Conservation (phyloP, 768 basidiomycete genomes). For the Russula virescens region DNA sequence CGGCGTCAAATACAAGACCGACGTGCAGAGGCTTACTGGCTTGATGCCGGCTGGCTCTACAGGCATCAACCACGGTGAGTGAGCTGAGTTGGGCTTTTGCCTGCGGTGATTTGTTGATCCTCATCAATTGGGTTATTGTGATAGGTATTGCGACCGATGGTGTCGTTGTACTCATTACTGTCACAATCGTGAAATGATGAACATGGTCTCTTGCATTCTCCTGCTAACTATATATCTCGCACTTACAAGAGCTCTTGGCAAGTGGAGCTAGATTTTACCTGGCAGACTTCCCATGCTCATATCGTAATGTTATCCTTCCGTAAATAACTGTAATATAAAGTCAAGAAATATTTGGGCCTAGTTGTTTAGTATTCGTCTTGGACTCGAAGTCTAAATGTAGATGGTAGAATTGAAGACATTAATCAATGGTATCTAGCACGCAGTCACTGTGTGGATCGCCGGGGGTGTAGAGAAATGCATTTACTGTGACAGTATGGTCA, state of each 20-base stretch:
- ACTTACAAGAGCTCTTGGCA: constrained; percentile 32
- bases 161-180: constrained; percentile 16
- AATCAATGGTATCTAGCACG: too few relatives aligned
- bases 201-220: background rate
- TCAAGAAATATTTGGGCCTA: too few relatives aligned
- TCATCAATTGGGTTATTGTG: background rate
- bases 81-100: background rate
- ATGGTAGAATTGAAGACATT: too few relatives aligned
- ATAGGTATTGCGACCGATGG: constrained; percentile 22
- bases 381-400: too few relatives aligned
- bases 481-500: too few relatives aligned
- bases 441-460: too few relatives aligned
- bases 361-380: too few relatives aligned
- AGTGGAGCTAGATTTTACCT: too few relatives aligned
- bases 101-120: background rate
- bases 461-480: too few relatives aligned
- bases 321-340: too few relatives aligned
- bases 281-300: too few relatives aligned
- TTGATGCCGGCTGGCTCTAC: constrained; percentile 47
- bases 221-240: constrained; percentile 2
- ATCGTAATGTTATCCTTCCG: too few relatives aligned
- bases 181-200: constrained; percentile 11
- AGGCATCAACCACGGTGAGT: constrained; percentile 49
- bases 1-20: constrained; percentile 33
- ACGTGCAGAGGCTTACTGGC: constrained; percentile 40